These are phyloP conservation scores for Vachellia collinsii DNA, from an alignment of 306 rosid species.

Conservation along the genomic window DNA sequence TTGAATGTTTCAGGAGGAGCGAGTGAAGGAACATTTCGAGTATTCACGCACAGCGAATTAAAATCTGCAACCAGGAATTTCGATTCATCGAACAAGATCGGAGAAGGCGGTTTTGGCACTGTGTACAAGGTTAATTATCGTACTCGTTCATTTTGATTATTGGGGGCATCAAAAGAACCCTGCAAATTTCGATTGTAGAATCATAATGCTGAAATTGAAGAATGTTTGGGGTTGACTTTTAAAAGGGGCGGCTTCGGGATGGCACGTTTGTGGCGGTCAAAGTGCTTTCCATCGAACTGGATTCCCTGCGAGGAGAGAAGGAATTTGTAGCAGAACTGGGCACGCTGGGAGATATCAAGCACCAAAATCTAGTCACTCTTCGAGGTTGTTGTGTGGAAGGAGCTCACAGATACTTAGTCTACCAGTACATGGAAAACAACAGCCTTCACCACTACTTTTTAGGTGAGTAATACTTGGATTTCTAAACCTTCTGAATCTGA, in stretches of 20 bases:
- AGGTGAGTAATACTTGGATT: conserved; percentile 47
- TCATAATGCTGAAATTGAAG: neutral
- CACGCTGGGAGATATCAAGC: conserved; percentile 68
- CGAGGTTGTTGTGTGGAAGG: conserved; percentile 88
- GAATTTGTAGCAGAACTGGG: conserved; percentile 84
- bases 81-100: conserved; percentile 58
- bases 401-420: conserved; percentile 71
- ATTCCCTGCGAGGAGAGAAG: conserved; percentile 86
- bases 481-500: neutral
- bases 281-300: conserved; percentile 72
- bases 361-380: conserved; percentile 77
- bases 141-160: neutral
- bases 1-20: conserved; percentile 39
- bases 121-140: conserved; percentile 68
- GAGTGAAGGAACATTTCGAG: conserved; percentile 56
- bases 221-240: conserved; percentile 40
- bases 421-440: conserved; percentile 89
- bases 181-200: neutral
- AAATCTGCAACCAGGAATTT: conserved; percentile 68
- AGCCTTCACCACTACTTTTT: conserved; percentile 67
- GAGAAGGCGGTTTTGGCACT: conserved; percentile 86
- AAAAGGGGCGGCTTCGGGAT: conserved; percentile 71
- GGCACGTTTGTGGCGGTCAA: conserved; percentile 75
- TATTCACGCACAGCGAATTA: conserved; percentile 65
- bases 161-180: neutral